A percentile compares a stretch with the other conserved stretches of the same genome.
phyloP scores from a whole-genome alignment of 495 filamentous ascomycete genomes.

The Penicillium crystallinum region DNA sequence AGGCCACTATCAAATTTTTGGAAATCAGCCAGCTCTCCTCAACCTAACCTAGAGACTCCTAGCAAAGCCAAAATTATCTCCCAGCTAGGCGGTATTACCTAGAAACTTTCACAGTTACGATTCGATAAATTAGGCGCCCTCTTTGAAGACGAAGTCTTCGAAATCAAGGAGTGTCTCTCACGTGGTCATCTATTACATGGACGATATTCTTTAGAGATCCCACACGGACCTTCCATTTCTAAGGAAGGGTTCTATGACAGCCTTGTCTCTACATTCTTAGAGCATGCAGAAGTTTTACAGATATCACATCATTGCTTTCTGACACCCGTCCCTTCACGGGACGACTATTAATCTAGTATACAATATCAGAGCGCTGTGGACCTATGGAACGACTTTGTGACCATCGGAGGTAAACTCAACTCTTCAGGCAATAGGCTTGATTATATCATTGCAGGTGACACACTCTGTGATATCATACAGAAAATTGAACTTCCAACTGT shows the following conservation, averaged over 20 bases:
- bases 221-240: constrained; percentile 19
- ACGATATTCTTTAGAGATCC: constrained; percentile 13
- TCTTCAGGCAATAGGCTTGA: constrained; percentile 24
- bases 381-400: constrained; percentile 26
- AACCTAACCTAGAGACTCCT: constrained; percentile 7
- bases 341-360: constrained; percentile 10
- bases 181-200: constrained; percentile 21
- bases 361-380: constrained; percentile 10
- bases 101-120: constrained; percentile 21
- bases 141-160: constrained; percentile 19
- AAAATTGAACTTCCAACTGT: constrained; percentile 9
- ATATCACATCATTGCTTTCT: constrained; percentile 22
- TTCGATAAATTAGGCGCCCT: constrained; percentile 25
- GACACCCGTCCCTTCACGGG: constrained; percentile 13
- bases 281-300: constrained; percentile 15
- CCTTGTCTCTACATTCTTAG: constrained; percentile 12
- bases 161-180: constrained; percentile 20
- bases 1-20: constrained; percentile 16
- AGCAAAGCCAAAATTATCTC: constrained; percentile 18
- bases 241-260: constrained; percentile 17
- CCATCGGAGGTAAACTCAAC: constrained; percentile 25
- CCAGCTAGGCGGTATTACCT: constrained; percentile 19
- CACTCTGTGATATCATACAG: constrained; percentile 23
- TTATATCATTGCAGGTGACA: constrained; percentile 26
- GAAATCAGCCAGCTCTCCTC: constrained; percentile 9